Base-by-base conservation (phyloP, 495 filamentous ascomycete genomes). In the Articulospora tetracladia region DNA sequence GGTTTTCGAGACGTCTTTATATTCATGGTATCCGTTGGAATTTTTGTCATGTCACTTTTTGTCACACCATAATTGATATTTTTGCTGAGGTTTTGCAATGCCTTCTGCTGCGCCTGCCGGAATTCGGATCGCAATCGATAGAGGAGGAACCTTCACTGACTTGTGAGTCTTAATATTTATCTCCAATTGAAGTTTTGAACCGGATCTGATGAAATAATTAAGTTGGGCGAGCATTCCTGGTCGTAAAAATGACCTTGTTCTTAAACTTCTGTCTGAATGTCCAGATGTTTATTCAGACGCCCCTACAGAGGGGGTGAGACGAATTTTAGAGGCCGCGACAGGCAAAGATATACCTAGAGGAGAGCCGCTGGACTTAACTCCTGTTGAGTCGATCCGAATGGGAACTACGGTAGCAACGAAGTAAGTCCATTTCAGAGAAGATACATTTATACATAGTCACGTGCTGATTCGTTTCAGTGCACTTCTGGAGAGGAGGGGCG, bases 111-210 rank as follows among this genome's bases (percentile, higher is more conserved):
- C 22, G 6, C 4, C 28, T 8, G 24, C 27, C 7, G 53, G 53
- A 1, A 55, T 77, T 49, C 74, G 72, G 28, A 77, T 77, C 60
- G 75, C 75, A 19, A 77, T 79, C 34, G 78, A 82, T 66, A 75
- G 85, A 30, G 85, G 85, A 44, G 85, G 85, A 20, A 88, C 85
- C n/a, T 88, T 88, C 66, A 85, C 82, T n/a, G 85, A 88, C 75
- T 55, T 78, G 25, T 78, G 25, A 20, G 48, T 52, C 4, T 13
- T 4, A 52, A 13, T 27, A 23, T 25, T 7, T 8, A 19, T 24
- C 2, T 10, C 8, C 48, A 17, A 24, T n/a, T n/a, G n/a, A n/a
- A 8, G 2, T 24, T 24, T 24, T 10, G 4, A 2, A 8, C 22
- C 17, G 15, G 7, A 3, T 24, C 4, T 23, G 7, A 17, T 52